A percentile compares a stretch with the other conserved stretches of the same genome.
Evolutionary conservation across 2,329 filamentous ascomycete species (phyloP).

Genomic region (Hymenoscyphus albidus): DNA sequence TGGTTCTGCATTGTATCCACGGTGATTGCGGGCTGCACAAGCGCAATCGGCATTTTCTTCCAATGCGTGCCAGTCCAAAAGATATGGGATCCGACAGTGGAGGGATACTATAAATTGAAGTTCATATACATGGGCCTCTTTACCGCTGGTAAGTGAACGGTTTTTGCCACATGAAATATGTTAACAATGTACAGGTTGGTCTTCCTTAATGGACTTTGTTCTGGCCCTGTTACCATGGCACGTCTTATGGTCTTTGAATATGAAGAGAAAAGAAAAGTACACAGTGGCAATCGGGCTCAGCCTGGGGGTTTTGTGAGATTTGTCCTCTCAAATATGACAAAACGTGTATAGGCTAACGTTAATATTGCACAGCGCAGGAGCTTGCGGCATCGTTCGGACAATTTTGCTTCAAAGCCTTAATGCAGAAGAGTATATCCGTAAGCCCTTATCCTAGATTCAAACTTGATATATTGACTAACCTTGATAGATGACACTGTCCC

Average conservation of each 20-base stretch:
- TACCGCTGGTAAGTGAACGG: neutral
- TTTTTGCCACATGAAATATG: neutral
- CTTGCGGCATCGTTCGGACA: conserved; percentile 8
- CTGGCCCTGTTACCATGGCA: conserved; percentile 8
- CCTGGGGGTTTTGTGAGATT: conserved; percentile 10
- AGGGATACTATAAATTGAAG: conserved; percentile 4
- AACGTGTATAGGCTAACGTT: neutral
- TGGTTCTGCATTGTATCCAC: conserved; percentile 6
- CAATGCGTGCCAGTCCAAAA: conserved; percentile 4
- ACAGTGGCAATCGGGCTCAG: conserved; percentile 4
- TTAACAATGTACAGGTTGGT: conserved; percentile 1
- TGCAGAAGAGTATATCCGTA: conserved; percentile 7
- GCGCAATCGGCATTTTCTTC: neutral
- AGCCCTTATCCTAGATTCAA: neutral
- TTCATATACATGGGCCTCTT: neutral
- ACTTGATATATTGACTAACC: neutral
- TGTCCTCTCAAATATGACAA: neutral
- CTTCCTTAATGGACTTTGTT: conserved; percentile 8
- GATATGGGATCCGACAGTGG: conserved; percentile 3
- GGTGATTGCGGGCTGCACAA: neutral
- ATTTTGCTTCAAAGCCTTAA: neutral
- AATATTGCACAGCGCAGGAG: conserved; percentile 5
- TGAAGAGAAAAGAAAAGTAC: conserved; percentile 7
- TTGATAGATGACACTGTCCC: neutral
- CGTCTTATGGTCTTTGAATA: conserved; percentile 5